These are phyloP conservation scores for Gossypium bickii DNA, from an alignment of 345 rosid genomes.

Conservation along the genomic window DNA sequence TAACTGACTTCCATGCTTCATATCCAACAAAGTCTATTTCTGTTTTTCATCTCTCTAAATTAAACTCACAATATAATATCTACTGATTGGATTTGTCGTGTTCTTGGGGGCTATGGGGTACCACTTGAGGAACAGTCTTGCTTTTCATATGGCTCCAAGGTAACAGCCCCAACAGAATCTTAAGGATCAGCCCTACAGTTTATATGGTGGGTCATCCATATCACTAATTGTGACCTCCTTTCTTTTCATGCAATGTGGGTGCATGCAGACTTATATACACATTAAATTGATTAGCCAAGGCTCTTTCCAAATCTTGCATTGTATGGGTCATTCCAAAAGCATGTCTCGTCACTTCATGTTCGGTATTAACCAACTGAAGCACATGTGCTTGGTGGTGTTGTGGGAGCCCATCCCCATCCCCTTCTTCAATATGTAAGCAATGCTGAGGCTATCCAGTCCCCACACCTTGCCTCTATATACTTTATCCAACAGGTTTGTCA, in stretches of 20 bases:
- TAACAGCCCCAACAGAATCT: slow-evolving; percentile 71
- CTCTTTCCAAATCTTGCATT: neutral
- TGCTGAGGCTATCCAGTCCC: neutral
- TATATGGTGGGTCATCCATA: slow-evolving; percentile 33
- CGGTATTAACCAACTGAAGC: slow-evolving; percentile 20
- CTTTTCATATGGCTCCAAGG: slow-evolving; percentile 41
- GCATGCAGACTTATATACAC: no score
- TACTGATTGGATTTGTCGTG: slow-evolving; percentile 19
- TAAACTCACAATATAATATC: neutral
- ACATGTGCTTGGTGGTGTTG: slow-evolving; percentile 21
- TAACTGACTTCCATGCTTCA: slow-evolving; percentile 31
- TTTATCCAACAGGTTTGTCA: neutral
- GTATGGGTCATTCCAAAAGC: slow-evolving; percentile 26
- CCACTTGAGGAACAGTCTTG: slow-evolving; percentile 4
- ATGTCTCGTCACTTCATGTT: slow-evolving; percentile 31
- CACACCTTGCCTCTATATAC: neutral
- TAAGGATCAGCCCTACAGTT: slow-evolving; percentile 43
- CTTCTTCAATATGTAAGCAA: neutral
- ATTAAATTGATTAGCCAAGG: neutral
- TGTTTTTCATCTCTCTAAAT: neutral
- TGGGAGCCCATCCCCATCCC: slow-evolving; percentile 21
- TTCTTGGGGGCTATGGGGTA: slow-evolving; percentile 16
- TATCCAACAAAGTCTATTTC: slow-evolving; percentile 1
- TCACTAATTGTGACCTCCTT: neutral
- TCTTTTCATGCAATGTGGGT: slow-evolving; percentile 8